Evolutionary conservation across 2,329 filamentous ascomycete genomes (phyloP).

Genomic region (Talaromyces sp.): DNA sequence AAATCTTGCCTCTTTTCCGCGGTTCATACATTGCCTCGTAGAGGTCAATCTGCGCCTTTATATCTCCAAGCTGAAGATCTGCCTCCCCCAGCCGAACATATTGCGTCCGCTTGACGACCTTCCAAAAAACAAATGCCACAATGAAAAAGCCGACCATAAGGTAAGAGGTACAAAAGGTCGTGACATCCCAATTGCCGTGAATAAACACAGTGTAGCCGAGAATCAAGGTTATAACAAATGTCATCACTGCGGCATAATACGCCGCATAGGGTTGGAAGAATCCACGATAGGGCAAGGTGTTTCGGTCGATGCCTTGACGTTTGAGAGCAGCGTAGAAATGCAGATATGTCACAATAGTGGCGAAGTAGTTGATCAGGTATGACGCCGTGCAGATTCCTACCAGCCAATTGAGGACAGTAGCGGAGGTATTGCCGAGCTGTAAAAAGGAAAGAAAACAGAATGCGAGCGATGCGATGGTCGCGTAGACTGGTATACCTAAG

Average conservation of each 20-base stretch:
- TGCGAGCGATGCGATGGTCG: conserved; percentile 54
- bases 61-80: conserved; percentile 67
- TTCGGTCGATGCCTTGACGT: conserved; percentile 54
- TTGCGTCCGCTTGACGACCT: conserved; percentile 51
- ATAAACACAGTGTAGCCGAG: conserved; percentile 75
- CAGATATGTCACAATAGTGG: conserved; percentile 59
- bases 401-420: conserved; percentile 56
- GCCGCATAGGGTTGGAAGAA: conserved; percentile 68
- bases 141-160: conserved; percentile 70
- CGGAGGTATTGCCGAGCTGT: conserved; percentile 54
- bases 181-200: conserved; percentile 59
- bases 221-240: conserved; percentile 66
- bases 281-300: conserved; percentile 57
- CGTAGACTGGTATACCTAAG: conserved; percentile 63
- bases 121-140: conserved; percentile 62
- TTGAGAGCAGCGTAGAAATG: conserved; percentile 58
- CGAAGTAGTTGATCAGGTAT: conserved; percentile 61
- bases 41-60: conserved; percentile 3
- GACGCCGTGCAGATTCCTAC: conserved; percentile 55
- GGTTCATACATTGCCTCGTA: conserved; percentile 13
- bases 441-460: conserved; percentile 65
- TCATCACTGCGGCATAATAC: conserved; percentile 62
- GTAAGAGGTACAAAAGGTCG: conserved; percentile 71
- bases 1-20: conserved; percentile 18
- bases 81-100: conserved; percentile 53